These are phyloP conservation scores for Glycine soja DNA, from an alignment of 306 rosid genomes.

Conservation along the genomic window DNA sequence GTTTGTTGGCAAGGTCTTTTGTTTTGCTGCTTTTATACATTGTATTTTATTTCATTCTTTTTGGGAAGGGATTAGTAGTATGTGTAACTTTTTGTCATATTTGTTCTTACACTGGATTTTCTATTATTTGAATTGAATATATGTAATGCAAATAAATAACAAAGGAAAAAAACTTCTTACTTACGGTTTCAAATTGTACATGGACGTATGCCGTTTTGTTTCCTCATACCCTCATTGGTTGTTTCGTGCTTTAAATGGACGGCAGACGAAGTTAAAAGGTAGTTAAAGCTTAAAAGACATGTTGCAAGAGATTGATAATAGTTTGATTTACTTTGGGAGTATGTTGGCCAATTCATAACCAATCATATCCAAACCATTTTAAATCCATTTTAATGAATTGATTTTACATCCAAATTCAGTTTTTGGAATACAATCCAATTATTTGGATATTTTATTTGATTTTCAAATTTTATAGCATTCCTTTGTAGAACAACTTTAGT, in stretches of 20 bases:
- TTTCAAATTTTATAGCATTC: too few species aligned
- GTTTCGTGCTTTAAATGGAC: not conserved
- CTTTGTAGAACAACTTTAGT: too few species aligned
- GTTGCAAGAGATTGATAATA: too few species aligned
- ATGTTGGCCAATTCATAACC: too few species aligned
- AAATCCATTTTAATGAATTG: too few species aligned
- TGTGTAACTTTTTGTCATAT: slow-evolving; percentile 36
- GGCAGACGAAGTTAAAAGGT: not conserved
- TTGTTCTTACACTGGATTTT: not conserved
- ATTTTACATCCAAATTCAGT: too few species aligned
- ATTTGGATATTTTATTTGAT: too few species aligned
- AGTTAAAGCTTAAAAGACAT: too few species aligned
- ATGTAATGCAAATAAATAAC: slow-evolving; percentile 49
- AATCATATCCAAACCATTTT: too few species aligned
- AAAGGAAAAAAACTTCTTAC: slow-evolving; percentile 1
- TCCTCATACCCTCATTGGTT: not conserved
- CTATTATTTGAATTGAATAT: slow-evolving; percentile 26
- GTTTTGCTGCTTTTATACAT: slow-evolving; percentile 28
- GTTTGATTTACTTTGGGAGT: too few species aligned
- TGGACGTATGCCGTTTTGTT: not conserved
- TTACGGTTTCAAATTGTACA: not conserved
- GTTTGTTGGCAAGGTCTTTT: slow-evolving; percentile 14
- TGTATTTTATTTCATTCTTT: slow-evolving; percentile 30
- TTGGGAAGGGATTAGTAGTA: slow-evolving; percentile 35
- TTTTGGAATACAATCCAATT: too few species aligned